Conservation (phyloP, 2,329 filamentous ascomycete genomes). For the Tympanopsis confertula region DNA sequence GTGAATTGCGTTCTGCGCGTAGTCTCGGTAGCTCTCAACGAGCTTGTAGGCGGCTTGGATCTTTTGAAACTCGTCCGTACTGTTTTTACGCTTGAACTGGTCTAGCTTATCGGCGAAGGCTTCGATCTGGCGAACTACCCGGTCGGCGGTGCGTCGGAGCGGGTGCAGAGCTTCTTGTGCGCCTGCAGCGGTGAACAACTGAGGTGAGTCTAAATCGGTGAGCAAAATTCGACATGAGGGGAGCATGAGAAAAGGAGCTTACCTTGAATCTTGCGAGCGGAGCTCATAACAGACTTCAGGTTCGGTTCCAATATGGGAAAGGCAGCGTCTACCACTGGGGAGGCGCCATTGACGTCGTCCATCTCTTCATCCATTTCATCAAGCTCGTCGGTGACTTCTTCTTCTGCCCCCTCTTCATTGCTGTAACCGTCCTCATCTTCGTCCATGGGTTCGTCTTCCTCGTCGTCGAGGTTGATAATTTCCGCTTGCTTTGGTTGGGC, state of each 20-base stretch:
- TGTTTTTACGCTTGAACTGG: slow-evolving; percentile 31
- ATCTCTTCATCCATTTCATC: background rate
- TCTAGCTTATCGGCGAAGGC: slow-evolving; percentile 48
- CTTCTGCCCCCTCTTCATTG: background rate
- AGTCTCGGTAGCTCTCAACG: slow-evolving; percentile 25
- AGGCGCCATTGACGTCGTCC: background rate
- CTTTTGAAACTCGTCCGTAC: slow-evolving; percentile 14
- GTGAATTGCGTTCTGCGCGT: background rate
- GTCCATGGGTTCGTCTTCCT: slow-evolving; percentile 1
- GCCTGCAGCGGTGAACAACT: slow-evolving; percentile 24
- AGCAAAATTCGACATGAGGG: slow-evolving; percentile 3
- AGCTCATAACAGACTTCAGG: no score
- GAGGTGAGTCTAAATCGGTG: slow-evolving; percentile 5
- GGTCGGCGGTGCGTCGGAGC: slow-evolving; percentile 46
- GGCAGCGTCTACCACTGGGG: no score
- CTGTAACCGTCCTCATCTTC: background rate
- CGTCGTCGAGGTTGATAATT: background rate
- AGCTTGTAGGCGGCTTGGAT: slow-evolving; percentile 33
- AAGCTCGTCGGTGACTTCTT: background rate
- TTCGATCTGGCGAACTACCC: slow-evolving; percentile 51
- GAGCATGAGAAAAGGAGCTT: no score
- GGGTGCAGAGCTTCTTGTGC: slow-evolving; percentile 28
- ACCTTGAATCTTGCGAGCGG: no score
- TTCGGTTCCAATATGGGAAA: no score
- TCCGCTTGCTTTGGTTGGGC: no score